Evolutionary conservation across 441 rosid species (phyloP).

Genomic region (Sinapis alba): DNA sequence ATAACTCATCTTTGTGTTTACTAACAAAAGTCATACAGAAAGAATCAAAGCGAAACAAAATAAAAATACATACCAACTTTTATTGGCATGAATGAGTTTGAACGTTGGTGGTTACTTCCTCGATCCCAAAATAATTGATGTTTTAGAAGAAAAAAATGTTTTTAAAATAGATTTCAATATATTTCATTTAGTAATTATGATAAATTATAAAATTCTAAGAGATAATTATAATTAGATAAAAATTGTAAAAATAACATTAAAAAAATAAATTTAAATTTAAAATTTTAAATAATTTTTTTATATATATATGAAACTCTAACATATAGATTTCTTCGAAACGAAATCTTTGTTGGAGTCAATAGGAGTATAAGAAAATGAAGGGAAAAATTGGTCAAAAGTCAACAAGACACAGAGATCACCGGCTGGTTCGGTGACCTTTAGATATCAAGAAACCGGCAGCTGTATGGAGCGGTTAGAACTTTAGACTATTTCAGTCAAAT

Average conservation of each 20-base stretch:
- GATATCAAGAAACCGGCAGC: neutral
- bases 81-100: neutral
- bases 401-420: constrained; percentile 8
- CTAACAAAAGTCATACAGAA: neutral
- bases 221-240: no score
- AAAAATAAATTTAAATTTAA: no score
- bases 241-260: no score
- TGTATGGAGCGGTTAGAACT: neutral
- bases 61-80: neutral
- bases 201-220: neutral
- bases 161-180: neutral
- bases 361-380: neutral
- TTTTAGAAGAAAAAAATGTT: no score
- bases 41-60: neutral
- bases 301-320: no score
- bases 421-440: constrained; percentile 13
- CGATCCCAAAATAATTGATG: no score
- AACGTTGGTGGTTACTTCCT: no score
- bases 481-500: neutral
- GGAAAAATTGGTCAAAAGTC: neutral
- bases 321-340: neutral
- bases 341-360: neutral
- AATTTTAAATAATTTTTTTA: no score
- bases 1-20: neutral
- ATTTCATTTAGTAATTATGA: neutral